Conservation (phyloP, 345 rosid genomes). For the Lepidium didymum region DNA sequence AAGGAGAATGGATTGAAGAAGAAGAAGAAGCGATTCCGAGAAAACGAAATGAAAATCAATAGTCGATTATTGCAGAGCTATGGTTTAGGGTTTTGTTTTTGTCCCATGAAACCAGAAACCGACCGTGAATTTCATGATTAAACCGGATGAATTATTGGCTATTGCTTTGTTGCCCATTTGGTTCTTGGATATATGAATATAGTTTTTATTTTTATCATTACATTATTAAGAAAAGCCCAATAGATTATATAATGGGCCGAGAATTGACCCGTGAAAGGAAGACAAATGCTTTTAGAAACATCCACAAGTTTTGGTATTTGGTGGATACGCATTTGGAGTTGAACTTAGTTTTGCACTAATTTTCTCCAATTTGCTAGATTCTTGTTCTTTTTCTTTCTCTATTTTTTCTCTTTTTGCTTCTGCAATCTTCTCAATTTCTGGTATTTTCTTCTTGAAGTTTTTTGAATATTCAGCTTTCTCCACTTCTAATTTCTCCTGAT, state of each 20-base stretch:
- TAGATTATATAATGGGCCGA: not conserved
- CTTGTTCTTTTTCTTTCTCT: slow-evolving; percentile 44
- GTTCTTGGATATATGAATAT: too few relatives aligned
- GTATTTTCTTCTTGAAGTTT: slow-evolving; percentile 47
- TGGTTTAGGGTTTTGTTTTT: not conserved
- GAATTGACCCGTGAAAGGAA: not conserved
- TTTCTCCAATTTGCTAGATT: slow-evolving; percentile 40
- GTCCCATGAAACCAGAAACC: not conserved
- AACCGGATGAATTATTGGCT: not conserved
- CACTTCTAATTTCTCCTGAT: slow-evolving; percentile 53
- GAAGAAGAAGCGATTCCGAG: slow-evolving; percentile 56
- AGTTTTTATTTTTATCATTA: too few relatives aligned
- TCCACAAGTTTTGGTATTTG: slow-evolving; percentile 13
- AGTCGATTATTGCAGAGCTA: slow-evolving; percentile 27
- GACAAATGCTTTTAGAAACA: slow-evolving; percentile 2
- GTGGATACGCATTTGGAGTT: slow-evolving; percentile 24
- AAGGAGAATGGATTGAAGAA: not conserved
- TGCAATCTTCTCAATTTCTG: slow-evolving; percentile 49
- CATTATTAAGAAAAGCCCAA: not conserved
- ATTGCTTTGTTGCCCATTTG: too few relatives aligned
- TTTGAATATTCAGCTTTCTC: slow-evolving; percentile 53
- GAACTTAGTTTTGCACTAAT: slow-evolving; percentile 42
- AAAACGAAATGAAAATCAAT: slow-evolving; percentile 44
- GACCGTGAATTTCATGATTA: not conserved
- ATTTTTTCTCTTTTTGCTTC: slow-evolving; percentile 57